A percentile compares a stretch with the other conserved stretches of the same genome.
phyloP scores from a whole-genome alignment of 129 eudicot species.

The Artemisia argyi region DNA sequence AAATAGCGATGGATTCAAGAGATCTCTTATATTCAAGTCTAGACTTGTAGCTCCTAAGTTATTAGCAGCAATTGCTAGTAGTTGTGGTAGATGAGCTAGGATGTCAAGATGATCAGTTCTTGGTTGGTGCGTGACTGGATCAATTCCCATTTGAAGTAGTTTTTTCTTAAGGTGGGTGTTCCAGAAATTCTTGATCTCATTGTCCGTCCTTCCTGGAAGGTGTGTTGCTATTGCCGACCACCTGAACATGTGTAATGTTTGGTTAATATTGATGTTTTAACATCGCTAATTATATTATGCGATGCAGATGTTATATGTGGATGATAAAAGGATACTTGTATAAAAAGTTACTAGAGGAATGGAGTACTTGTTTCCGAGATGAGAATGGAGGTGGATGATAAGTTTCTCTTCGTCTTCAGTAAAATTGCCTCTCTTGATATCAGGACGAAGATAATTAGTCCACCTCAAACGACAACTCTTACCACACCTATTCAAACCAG shows the following conservation, averaged over 20 bases:
- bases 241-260: slow-evolving; percentile 11
- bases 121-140: slow-evolving; percentile 55
- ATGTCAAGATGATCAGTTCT: slow-evolving; percentile 53
- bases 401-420: slow-evolving; percentile 55
- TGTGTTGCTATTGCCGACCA: slow-evolving; percentile 63
- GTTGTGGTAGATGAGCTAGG: slow-evolving; percentile 50
- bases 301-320: too few species aligned
- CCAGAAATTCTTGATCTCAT: slow-evolving; percentile 59
- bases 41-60: slow-evolving; percentile 16
- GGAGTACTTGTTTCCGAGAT: slow-evolving; percentile 57
- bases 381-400: slow-evolving; percentile 61
- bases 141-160: slow-evolving; percentile 62
- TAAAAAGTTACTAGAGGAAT: neutral
- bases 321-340: too few species aligned
- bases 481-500: slow-evolving; percentile 54
- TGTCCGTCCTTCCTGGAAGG: slow-evolving; percentile 57
- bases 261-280: too few species aligned
- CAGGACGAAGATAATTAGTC: slow-evolving; percentile 62
- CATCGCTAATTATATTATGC: too few species aligned
- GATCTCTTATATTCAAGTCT: neutral
- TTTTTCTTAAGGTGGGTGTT: slow-evolving; percentile 58
- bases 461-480: slow-evolving; percentile 58
- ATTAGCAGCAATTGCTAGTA: slow-evolving; percentile 35
- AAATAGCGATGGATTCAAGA: slow-evolving; percentile 20
- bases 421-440: slow-evolving; percentile 52